Percentiles rank a stretch among this genome's conserved stretches.
These are phyloP conservation scores for Monilinia laxa DNA, from an alignment of 2,329 filamentous ascomycete genomes.

Conservation along the genomic window DNA sequence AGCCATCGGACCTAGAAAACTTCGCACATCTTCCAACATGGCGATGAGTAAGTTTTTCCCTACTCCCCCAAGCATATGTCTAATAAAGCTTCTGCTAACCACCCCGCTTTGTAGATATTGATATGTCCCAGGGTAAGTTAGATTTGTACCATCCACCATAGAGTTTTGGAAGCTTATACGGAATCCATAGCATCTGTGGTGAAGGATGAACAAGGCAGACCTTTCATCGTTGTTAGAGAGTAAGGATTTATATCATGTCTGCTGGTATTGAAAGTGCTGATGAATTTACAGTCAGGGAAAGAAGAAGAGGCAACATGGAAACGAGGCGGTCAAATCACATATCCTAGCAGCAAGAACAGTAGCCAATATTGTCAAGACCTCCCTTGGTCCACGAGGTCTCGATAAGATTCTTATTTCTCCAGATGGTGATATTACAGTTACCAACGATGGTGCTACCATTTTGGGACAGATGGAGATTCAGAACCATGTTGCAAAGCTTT, in stretches of 20 bases:
- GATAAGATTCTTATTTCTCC: constrained; percentile 99
- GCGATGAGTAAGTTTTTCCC: constrained; percentile 55
- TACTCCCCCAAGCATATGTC: constrained; percentile 31
- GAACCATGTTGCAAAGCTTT: constrained; percentile 95
- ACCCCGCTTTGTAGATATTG: constrained; percentile 60
- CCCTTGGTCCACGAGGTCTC: constrained; percentile 88
- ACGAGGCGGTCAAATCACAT: constrained; percentile 96
- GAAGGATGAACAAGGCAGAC: constrained; percentile 96
- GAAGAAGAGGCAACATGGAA: constrained; percentile 96
- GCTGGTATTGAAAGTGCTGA: constrained; percentile 29
- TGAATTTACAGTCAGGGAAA: constrained; percentile 73
- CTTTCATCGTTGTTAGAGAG: constrained; percentile 98
- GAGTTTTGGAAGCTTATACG: constrained; percentile 30
- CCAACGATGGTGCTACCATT: constrained; percentile 98
- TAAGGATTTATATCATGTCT: constrained; percentile 50
- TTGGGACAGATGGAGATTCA: constrained; percentile 98
- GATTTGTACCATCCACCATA: neutral
- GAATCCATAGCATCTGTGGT: constrained; percentile 62
- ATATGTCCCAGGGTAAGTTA: constrained; percentile 75
- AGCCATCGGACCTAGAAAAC: constrained; percentile 26
- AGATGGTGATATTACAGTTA: constrained; percentile 98
- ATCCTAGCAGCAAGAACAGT: constrained; percentile 96
- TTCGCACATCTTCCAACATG: constrained; percentile 47
- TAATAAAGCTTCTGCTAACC: constrained; percentile 34
- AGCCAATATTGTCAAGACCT: constrained; percentile 95